Evolutionary conservation across 371 early-diverging fungal species (phyloP), one percentile per base, ranked within the genome.

Genomic region (Lichtheimia hyalospora): DNA sequence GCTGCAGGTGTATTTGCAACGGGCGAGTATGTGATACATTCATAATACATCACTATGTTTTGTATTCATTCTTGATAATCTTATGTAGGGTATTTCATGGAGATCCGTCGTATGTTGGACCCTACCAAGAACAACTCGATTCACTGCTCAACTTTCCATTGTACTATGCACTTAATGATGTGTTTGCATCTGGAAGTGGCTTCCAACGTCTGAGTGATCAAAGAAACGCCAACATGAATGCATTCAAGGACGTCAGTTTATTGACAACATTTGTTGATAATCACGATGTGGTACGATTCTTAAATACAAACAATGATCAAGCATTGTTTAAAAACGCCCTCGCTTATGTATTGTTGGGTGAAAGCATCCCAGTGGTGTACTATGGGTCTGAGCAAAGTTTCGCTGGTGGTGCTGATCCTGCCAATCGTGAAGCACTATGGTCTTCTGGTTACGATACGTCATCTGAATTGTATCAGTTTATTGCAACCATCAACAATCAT

Each of bases 181-280:
- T 61, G 6, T 75, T 68, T 60, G 51, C 48, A 12, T 54, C 56
- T 14, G 61, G 64, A 12, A 10, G 16, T 13, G 50, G 64, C 23
- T 63, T 81, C 65, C 57, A 58, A n/a, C 63, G 57, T 24, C 28
- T 78, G 8, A 54, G 60, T 3, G 23, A 61, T 28, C 53, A 60
- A 21, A 28, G 64, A 15, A n/a, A 16, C 13, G 52, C 44, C 20
- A 67, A 58, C 52, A 23, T 56, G 21, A 43, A 44, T 3, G 27
- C 28, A 14, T 78, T 67, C 61, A 61, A 28, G 6, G 64, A 77
- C 50, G 40, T 52, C 15, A 54, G 44, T 10, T 28, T 71, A 8
- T 59, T 78, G 2, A 66, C 71, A 3, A 76, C 57, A 21, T 81
- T 81, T 67, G 49, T 81, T 34, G 79, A 81, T 49, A 74, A 73